Evolutionary conservation across 2,329 filamentous ascomycete genomes (phyloP), one percentile per base, ranked within the genome.

Genomic region (Cladophialophora bantiana): DNA sequence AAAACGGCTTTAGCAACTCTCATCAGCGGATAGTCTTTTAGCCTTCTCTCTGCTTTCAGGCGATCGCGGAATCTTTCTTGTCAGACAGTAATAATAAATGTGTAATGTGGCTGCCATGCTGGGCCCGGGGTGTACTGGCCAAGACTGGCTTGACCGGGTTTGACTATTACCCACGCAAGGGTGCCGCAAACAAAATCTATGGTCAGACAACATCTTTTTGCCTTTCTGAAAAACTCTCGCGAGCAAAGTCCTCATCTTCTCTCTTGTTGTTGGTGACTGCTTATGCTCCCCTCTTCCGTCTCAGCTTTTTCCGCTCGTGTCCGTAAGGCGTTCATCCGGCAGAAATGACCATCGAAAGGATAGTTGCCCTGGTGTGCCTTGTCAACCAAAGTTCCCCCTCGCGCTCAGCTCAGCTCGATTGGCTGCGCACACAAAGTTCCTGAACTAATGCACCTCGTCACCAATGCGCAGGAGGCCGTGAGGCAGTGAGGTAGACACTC

Each of bases 361-460:
- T 12, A 50, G 45, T 26, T 32, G n/a, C n/a, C 18, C 10, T 34
- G 60, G 7, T 50, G 57, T 65, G 31, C 56, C 54, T 61, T 50
- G 63, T 52, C 48, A 48, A 48, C 63, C 45, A 65, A 65, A 38
- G 56, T 60, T 50, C 63, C 48, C 10, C 26, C 35, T 18, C 13
- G n/a, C 7, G 13, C 9, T 32, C 59, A 61, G 45, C 20, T 48
- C 48, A 36, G 31, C 50, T 42, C 26, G 1, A 48, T 45, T 48
- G 38, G 50, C 36, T 26, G 35, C 32, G 26, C 42, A 45, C 56
- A 42, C 36, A 58, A 57, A 40, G 48, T 52, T 55, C 48, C 56
- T 48, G 56, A 57, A 48, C 63, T 65, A 65, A 65, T 65, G 63
- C 63, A 65, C 56, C 45, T 50, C 26, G 15, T 52, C 48, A 26